phyloP scores from a whole-genome alignment of 1,284 basidiomycete species.

The Leccinum angustisporum region DNA sequence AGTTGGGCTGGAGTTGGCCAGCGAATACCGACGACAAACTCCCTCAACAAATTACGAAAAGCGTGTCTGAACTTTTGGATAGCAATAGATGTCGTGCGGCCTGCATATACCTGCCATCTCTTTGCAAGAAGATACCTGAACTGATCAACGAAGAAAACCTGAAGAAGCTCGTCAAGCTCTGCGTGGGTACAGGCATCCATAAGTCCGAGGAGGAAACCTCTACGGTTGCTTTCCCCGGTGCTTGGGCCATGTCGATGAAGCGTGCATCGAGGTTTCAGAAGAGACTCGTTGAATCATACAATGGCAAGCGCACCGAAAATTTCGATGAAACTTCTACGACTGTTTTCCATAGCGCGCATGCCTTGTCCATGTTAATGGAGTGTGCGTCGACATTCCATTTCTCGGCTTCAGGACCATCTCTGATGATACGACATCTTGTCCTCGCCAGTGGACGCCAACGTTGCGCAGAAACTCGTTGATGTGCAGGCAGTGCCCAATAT shows the following conservation, averaged over 20 bases:
- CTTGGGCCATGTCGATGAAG: not conserved
- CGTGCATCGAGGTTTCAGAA: not conserved
- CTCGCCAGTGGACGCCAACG: too few species aligned
- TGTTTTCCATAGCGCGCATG: slow-evolving; percentile 30
- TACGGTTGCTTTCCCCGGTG: too few species aligned
- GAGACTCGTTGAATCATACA: slow-evolving; percentile 20
- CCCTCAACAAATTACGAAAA: slow-evolving; percentile 4
- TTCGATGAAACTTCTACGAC: slow-evolving; percentile 4
- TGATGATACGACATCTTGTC: too few species aligned
- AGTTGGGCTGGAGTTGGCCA: slow-evolving; percentile 24
- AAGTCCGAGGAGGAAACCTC: not conserved
- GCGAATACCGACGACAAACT: too few species aligned
- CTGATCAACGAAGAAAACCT: slow-evolving; percentile 24
- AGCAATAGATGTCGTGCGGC: slow-evolving; percentile 14
- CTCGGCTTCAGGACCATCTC: too few species aligned
- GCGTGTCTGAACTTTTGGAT: slow-evolving; percentile 19
- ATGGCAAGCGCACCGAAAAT: slow-evolving; percentile 4
- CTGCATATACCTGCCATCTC: slow-evolving; percentile 31
- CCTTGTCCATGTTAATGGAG: slow-evolving; percentile 24
- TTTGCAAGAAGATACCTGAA: slow-evolving; percentile 21
- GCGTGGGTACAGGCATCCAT: not conserved
- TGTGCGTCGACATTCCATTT: slow-evolving; percentile 9
- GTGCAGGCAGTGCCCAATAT: too few species aligned
- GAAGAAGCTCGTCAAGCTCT: not conserved
- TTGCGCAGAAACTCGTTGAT: too few species aligned